phyloP scores from a whole-genome alignment of 306 rosid genomes.

The Lathyrus aphaca region DNA sequence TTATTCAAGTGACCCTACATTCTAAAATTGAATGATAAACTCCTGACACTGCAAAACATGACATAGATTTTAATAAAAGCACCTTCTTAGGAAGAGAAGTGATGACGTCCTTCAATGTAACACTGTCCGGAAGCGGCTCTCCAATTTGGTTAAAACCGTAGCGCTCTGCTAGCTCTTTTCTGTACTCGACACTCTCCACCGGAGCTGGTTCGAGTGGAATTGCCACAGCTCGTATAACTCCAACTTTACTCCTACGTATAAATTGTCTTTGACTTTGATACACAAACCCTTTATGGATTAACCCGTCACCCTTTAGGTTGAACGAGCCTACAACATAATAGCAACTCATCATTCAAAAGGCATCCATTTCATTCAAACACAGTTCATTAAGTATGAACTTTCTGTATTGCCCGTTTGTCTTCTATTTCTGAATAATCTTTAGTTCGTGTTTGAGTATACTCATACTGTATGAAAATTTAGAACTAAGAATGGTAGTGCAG shows the following conservation, averaged over 20 bases:
- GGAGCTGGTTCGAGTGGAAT: conserved; percentile 66
- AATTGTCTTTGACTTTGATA: conserved; percentile 42
- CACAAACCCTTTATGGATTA: conserved; percentile 49
- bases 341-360: conserved; percentile 22
- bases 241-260: conserved; percentile 45
- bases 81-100: conserved; percentile 92
- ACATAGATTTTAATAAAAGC: conserved; percentile 21
- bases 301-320: conserved; percentile 46
- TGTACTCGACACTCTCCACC: conserved; percentile 58
- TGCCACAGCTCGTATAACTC: conserved; percentile 68
- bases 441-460: too few species aligned
- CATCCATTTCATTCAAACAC: conserved; percentile 8
- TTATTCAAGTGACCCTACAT: conserved; percentile 16
- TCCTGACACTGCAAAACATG: conserved; percentile 15
- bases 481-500: background rate
- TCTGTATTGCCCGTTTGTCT: too few species aligned
- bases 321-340: conserved; percentile 53
- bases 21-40: conserved; percentile 18
- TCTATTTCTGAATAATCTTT: too few species aligned
- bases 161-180: conserved; percentile 70
- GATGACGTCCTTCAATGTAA: conserved; percentile 70
- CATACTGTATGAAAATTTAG: too few species aligned
- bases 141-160: conserved; percentile 86
- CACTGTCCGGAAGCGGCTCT: conserved; percentile 73
- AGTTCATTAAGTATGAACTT: background rate